Evolutionary conservation across 75 land plant species (phyloP).

Genomic region (Ceratopteris richardii): DNA sequence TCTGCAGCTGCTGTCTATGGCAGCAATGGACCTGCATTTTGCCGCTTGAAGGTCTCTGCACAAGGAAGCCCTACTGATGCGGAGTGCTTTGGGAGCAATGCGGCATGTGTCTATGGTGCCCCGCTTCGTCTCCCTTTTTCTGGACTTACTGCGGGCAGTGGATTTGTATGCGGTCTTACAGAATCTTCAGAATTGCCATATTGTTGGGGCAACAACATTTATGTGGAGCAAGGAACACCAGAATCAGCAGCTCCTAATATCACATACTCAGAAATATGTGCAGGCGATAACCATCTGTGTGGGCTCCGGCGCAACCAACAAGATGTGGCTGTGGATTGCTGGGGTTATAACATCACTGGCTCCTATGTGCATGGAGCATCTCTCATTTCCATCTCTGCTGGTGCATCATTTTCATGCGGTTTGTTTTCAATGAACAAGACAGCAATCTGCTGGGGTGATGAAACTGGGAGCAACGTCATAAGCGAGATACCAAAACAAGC

Average conservation of each 20-base stretch:
- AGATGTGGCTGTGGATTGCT: conserved; percentile 57
- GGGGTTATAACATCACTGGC: conserved; percentile 86
- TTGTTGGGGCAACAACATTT: conserved; percentile 75
- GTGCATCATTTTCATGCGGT: conserved; percentile 70
- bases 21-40: conserved; percentile 61
- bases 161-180: conserved; percentile 70
- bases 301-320: conserved; percentile 34
- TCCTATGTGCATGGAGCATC: conserved; percentile 21
- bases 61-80: conserved; percentile 50
- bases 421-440: conserved; percentile 43
- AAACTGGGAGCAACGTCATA: conserved; percentile 51
- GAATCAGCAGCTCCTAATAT: conserved; percentile 21
- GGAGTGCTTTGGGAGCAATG: conserved; percentile 59
- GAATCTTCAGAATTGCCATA: conserved; percentile 40
- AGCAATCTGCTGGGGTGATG: conserved; percentile 84
- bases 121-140: conserved; percentile 39
- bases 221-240: conserved; percentile 60
- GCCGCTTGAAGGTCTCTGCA: conserved; percentile 26
- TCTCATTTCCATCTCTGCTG: conserved; percentile 57
- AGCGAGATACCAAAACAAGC: conserved; percentile 21
- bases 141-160: conserved; percentile 63
- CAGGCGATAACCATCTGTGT: conserved; percentile 76
- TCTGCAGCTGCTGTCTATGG: conserved; percentile 74
- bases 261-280: conserved; percentile 48
- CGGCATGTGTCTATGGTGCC: conserved; percentile 60